A percentile compares a stretch with the other conserved stretches of the same genome.
Evolutionary conservation across 495 filamentous ascomycete genomes (phyloP).

Genomic region (Xylaria cubensis): DNA sequence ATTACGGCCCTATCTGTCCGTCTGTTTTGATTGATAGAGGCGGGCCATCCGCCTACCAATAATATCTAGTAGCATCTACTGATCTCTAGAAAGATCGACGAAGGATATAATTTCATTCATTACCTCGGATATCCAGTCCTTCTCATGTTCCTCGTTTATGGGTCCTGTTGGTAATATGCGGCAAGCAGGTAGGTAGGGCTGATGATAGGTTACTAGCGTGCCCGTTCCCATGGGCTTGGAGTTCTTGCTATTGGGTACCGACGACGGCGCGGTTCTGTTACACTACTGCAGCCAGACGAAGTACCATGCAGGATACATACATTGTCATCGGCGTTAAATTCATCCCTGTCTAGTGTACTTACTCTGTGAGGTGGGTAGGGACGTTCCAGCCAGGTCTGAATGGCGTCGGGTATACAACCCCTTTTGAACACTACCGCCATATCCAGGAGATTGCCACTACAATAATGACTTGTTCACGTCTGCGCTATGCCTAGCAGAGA

Average conservation of each 20-base stretch:
- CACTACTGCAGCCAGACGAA: background rate
- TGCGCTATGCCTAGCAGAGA: background rate
- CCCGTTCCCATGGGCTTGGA: background rate
- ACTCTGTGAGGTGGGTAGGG: background rate
- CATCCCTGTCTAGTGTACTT: background rate
- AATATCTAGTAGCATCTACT: background rate
- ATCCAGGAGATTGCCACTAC: background rate
- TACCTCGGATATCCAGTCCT: background rate
- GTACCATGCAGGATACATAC: background rate
- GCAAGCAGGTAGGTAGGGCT: background rate
- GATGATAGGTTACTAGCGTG: constrained; percentile 9
- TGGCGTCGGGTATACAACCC: background rate
- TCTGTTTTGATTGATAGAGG: background rate
- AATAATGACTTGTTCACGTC: background rate
- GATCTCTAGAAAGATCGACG: background rate
- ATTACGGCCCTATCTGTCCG: background rate
- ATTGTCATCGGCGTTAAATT: background rate
- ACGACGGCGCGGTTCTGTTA: background rate
- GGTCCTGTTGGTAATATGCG: background rate
- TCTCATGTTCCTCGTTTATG: background rate
- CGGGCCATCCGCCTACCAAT: constrained; percentile 26
- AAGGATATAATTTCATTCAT: background rate
- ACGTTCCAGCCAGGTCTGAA: background rate
- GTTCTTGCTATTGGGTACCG: constrained; percentile 2
- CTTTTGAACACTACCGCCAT: background rate